Evolutionary conservation across 352 stramenopile genomes (phyloP), one percentile per base, ranked within the genome.

Genomic region (Phytopythium kandeliae): DNA sequence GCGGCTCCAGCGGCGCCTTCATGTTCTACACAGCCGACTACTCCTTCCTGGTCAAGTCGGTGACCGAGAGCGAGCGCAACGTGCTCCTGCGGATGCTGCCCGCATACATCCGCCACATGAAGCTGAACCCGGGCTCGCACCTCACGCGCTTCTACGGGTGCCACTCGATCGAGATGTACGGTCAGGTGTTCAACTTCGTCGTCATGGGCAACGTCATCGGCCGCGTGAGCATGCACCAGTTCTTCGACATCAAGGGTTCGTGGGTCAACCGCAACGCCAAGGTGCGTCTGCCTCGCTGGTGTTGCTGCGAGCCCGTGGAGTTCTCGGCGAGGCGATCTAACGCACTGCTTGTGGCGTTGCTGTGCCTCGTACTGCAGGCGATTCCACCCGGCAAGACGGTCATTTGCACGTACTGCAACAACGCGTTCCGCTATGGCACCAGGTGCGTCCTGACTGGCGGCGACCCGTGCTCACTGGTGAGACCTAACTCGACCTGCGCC

Each of bases 1-100:
- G 85, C 0, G 87, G 87, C 11, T 90, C 86, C n/a, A 90, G 71
- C 44, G 87, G 83, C 19, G 87, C 77, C 28, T 97, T 96, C 60
- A 93, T 97, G 78, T 97, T 96, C 58, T 96, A 89, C 60, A 95
- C 84, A 9, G 79, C 82, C 6, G 85, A 96, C 51, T 92, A 93
- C 38, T 61, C 77, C 4, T 96, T 88, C 47, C 60, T 97, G 37
- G 85, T 96, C 46, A 96, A 97, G 55, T 92, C 85, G 2, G 85
- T 95, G 33, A 92, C 75, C 43, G 73, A 61, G 24, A 77, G 63
- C 21, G 88, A 97, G 58, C 78, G 83, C n/a, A 68, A 67, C 25
- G 75, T 92, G 47, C 56, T 97, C 40, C 55, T 95, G 36, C 62
- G 74, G 21, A 92, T 97, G 75, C 67, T 97, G 13, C 82, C 85